Evolutionary conservation across 495 filamentous ascomycete species (phyloP).

Genomic region (Aspergillus cavernicola): DNA sequence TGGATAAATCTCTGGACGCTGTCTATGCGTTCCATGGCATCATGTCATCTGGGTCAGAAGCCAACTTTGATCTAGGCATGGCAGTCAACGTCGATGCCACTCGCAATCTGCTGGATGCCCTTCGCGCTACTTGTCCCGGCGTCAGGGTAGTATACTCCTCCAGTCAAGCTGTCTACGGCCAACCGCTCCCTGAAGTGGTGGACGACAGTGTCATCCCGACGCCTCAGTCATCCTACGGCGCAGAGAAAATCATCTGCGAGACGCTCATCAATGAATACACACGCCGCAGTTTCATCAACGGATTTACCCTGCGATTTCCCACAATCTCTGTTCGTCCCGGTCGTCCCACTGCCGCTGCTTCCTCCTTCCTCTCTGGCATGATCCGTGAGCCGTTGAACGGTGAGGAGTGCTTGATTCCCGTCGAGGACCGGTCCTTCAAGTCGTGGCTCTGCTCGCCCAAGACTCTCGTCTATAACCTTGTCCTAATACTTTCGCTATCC

Average conservation of each 20-base stretch:
- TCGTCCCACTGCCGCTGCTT: conserved; percentile 63
- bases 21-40: conserved; percentile 79
- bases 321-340: conserved; percentile 70
- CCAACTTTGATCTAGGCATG: conserved; percentile 67
- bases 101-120: conserved; percentile 54
- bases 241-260: conserved; percentile 72
- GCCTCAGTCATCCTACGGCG: conserved; percentile 67
- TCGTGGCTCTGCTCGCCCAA: conserved; percentile 63
- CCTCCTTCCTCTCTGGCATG: conserved; percentile 67
- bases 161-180: conserved; percentile 56
- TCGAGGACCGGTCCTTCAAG: conserved; percentile 55
- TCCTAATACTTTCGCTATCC: conserved; percentile 53
- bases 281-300: conserved; percentile 61
- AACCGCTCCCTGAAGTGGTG: conserved; percentile 45
- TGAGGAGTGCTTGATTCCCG: conserved; percentile 58
- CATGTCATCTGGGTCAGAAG: conserved; percentile 72
- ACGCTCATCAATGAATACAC: conserved; percentile 68
- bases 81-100: conserved; percentile 68
- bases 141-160: conserved; percentile 60
- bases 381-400: conserved; percentile 58
- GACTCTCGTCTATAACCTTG: conserved; percentile 60
- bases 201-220: conserved; percentile 57
- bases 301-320: conserved; percentile 63
- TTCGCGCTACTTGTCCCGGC: conserved; percentile 53
- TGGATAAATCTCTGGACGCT: conserved; percentile 52